These are phyloP conservation scores for Amanita jacksonii DNA, from an alignment of 768 basidiomycete species.

Conservation along the genomic window DNA sequence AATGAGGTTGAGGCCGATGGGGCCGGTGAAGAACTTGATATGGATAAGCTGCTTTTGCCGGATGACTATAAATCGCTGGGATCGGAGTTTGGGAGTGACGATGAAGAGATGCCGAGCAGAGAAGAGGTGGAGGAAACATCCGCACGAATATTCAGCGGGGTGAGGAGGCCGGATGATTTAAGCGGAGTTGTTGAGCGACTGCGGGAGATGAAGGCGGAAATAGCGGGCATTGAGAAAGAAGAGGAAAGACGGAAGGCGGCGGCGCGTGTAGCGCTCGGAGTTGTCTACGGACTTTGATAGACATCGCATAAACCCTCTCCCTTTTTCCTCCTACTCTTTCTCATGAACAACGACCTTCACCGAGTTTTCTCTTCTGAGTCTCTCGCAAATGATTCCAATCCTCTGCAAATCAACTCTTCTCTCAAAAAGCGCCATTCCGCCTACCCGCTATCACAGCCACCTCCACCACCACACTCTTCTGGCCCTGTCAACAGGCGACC, in stretches of 20 bases:
- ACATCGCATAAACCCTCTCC: neutral
- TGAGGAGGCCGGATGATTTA: conserved; percentile 41
- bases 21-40: conserved; percentile 14
- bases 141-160: conserved; percentile 38
- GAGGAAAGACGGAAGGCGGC: conserved; percentile 58
- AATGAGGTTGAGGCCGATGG: conserved; percentile 7
- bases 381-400: conserved; percentile 6
- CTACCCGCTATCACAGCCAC: too few species aligned
- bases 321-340: neutral
- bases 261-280: conserved; percentile 59
- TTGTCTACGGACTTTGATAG: conserved; percentile 52
- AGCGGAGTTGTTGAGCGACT: conserved; percentile 48
- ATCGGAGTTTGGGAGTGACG: conserved; percentile 35
- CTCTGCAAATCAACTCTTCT: conserved; percentile 2
- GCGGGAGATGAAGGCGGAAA: conserved; percentile 67
- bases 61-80: conserved; percentile 42
- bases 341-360: conserved; percentile 4
- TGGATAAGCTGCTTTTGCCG: too few species aligned
- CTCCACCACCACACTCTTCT: too few species aligned
- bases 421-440: conserved; percentile 27
- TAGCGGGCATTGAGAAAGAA: conserved; percentile 54
- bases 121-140: conserved; percentile 42
- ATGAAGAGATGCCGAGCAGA: conserved; percentile 29
- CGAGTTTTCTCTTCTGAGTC: conserved; percentile 17
- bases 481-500: conserved; percentile 3